Evolutionary conservation across 805 yeast species (phyloP).

Genomic region (Scheffersomyces amazonensis): DNA sequence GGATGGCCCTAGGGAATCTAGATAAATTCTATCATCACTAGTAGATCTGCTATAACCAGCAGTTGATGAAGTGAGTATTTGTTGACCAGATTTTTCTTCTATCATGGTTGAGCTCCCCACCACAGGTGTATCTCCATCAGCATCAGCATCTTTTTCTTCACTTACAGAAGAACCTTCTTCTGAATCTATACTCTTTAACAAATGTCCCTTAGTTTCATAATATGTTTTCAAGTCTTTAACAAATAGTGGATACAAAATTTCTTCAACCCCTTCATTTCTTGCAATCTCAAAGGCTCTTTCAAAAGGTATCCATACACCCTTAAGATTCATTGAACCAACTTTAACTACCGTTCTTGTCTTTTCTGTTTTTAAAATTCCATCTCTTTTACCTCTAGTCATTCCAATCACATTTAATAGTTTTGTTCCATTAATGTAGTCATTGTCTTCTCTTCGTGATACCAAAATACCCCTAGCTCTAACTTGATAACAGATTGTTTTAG

Average conservation of each 20-base stretch:
- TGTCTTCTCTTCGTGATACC: slow-evolving; percentile 36
- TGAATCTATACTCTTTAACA: slow-evolving; percentile 14
- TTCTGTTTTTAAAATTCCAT: slow-evolving; percentile 37
- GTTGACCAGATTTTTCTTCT: background rate
- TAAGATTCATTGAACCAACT: slow-evolving; percentile 37
- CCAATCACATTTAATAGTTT: slow-evolving; percentile 37
- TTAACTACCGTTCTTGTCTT: slow-evolving; percentile 27
- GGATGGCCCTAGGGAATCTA: background rate
- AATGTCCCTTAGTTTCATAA: slow-evolving; percentile 22
- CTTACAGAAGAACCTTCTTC: background rate
- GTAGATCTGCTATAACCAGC: background rate
- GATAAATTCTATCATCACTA: background rate
- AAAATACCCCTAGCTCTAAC: slow-evolving; percentile 30
- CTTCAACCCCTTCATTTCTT: slow-evolving; percentile 36
- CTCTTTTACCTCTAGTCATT: slow-evolving; percentile 39
- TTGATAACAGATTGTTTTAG: slow-evolving; percentile 35
- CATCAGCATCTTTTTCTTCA: background rate
- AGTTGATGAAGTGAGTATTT: too few relatives aligned
- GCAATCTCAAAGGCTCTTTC: slow-evolving; percentile 39
- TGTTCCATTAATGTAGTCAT: slow-evolving; percentile 35
- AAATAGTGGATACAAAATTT: slow-evolving; percentile 30
- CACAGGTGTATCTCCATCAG: too few relatives aligned
- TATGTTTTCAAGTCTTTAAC: slow-evolving; percentile 26
- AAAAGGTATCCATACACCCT: slow-evolving; percentile 42
- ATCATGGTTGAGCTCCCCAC: too few relatives aligned